These are phyloP conservation scores for Debaryomycetaceae sp. DNA, from an alignment of 1,139 yeast species.

Conservation along the genomic window DNA sequence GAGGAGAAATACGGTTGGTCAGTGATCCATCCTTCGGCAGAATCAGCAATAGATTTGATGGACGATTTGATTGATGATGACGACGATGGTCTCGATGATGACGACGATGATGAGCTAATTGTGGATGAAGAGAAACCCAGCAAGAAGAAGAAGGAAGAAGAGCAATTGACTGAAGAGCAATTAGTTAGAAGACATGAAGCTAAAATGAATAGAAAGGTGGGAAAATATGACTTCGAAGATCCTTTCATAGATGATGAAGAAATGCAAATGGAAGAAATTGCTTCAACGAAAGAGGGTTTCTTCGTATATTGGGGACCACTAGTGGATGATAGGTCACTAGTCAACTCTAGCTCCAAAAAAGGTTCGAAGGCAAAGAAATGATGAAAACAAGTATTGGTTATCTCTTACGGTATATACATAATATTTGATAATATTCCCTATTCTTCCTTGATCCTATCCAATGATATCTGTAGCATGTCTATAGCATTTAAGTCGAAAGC, in stretches of 20 bases:
- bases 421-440: not conserved
- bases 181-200: constrained; percentile 40
- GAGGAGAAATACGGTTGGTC: constrained; percentile 87
- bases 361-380: constrained; percentile 17
- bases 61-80: constrained; percentile 62
- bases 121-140: constrained; percentile 33
- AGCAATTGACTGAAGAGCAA: constrained; percentile 46
- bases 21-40: constrained; percentile 66
- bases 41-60: constrained; percentile 55
- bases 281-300: constrained; percentile 91
- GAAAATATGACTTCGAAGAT: constrained; percentile 88
- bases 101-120: constrained; percentile 39
- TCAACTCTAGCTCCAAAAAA: constrained; percentile 15
- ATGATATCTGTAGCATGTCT: constrained; percentile 35
- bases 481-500: constrained; percentile 31
- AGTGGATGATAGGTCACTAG: constrained; percentile 53
- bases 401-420: too few relatives aligned
- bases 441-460: constrained; percentile 28
- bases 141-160: constrained; percentile 35
- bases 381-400: not conserved
- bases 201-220: constrained; percentile 64
- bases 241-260: constrained; percentile 97
- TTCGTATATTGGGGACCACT: constrained; percentile 95
- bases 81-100: constrained; percentile 59
- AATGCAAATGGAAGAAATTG: constrained; percentile 85